phyloP scores from a whole-genome alignment of 345 rosid species.

The Stellera chamaejasme region DNA sequence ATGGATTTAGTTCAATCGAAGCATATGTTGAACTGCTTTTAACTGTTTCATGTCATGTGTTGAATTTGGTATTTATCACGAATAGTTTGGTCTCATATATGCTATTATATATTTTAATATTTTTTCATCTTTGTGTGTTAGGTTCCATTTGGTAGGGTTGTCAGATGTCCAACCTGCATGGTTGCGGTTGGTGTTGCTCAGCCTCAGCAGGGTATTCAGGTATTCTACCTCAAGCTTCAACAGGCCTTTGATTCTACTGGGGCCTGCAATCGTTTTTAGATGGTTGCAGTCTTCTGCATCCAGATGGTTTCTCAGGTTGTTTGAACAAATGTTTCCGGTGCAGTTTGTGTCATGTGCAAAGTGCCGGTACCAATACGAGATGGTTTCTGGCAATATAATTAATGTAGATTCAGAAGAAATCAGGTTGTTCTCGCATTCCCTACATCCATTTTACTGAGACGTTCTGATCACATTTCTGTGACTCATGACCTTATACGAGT shows the following conservation, averaged over 20 bases:
- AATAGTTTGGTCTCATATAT: background rate
- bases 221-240: conserved; percentile 10
- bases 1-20: background rate
- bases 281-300: no score
- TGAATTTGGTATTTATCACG: background rate
- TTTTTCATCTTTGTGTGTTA: conserved; percentile 12
- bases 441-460: conserved; percentile 4
- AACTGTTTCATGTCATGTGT: background rate
- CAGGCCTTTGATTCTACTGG: background rate
- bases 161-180: conserved; percentile 79
- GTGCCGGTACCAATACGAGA: conserved; percentile 91
- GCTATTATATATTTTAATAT: background rate
- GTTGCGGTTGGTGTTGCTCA: conserved; percentile 82
- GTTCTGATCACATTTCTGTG: background rate
- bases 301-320: background rate
- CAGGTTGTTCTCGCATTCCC: conserved; percentile 49
- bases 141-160: conserved; percentile 96
- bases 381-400: conserved; percentile 76
- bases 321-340: conserved; percentile 10
- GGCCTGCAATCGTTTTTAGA: no score
- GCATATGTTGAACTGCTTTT: background rate
- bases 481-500: background rate
- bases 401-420: conserved; percentile 80
- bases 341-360: conserved; percentile 82
- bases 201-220: conserved; percentile 92